These are phyloP conservation scores for Teratosphaeriaceae sp. DNA, from an alignment of 2,329 filamentous ascomycete species.

Conservation along the genomic window DNA sequence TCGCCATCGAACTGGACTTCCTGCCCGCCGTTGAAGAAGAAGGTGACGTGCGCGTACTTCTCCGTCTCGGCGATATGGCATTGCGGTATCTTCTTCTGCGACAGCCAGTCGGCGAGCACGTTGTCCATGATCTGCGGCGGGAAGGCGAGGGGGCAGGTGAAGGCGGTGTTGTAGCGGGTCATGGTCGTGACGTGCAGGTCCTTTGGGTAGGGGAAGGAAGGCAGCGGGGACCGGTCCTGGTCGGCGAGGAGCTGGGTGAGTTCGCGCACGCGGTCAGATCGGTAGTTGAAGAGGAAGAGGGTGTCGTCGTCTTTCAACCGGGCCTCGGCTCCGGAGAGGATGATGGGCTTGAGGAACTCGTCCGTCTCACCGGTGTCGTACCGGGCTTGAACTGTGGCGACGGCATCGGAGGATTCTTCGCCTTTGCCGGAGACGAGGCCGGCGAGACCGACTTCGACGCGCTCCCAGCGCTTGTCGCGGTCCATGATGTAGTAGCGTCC, in stretches of 20 bases:
- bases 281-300: constrained; percentile 99
- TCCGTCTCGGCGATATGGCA: constrained; percentile 97
- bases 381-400: constrained; percentile 77
- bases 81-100: constrained; percentile 83
- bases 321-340: constrained; percentile 77
- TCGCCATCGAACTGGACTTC: constrained; percentile 95
- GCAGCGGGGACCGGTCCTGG: constrained; percentile 81
- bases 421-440: constrained; percentile 81
- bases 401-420: constrained; percentile 74
- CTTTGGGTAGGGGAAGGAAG: constrained; percentile 91
- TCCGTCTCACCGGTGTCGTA: constrained; percentile 87
- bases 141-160: constrained; percentile 87
- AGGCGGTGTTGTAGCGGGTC: constrained; percentile 97
- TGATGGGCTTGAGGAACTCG: constrained; percentile 97
- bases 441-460: constrained; percentile 83
- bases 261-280: constrained; percentile 93
- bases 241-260: constrained; percentile 90
- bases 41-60: constrained; percentile 98
- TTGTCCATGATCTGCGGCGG: constrained; percentile 94
- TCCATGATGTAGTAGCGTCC: constrained; percentile 99
- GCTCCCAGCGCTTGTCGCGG: constrained; percentile 98
- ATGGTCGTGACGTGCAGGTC: constrained; percentile 85
- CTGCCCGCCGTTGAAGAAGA: constrained; percentile 99
- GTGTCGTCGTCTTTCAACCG: constrained; percentile 90
- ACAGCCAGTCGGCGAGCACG: constrained; percentile 94